Base-by-base conservation (phyloP, 2,329 filamentous ascomycete genomes). In the Penicillium sp. region DNA sequence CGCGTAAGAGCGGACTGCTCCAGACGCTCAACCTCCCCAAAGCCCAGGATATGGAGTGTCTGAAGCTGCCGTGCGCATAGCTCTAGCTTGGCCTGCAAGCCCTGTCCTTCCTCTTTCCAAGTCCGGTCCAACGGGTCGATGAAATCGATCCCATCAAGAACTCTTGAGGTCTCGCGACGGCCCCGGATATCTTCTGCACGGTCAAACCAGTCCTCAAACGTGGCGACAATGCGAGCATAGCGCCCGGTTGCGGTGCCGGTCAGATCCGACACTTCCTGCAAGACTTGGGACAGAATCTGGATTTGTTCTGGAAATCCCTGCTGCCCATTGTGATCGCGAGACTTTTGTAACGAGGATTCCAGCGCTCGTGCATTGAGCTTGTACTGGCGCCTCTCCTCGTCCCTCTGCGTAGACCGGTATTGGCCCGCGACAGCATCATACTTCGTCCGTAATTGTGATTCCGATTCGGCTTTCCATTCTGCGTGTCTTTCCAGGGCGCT, bases 121-220 rank as follows among this genome's bases (percentile, higher is more conserved):
- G 49, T 42, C 9, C 52, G 62, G 22, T 65, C 61, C 8, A 77
- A 59, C 3, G 73, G 68, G 22, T 75, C 66, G 51, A 77, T 69
- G 44, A 75, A 76, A 15, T 62, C 53, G 18, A 50, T 53, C 5
- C 56, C 55, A 25, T 60, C 59, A 5, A 55, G 15, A n/a, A 35
- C 23, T 4, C 49, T 45, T 1, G 49, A 50, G 15, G 54, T 50
- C 42, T 47, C 56, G 8, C 60, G 57, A 14, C 54, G 49, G 9
- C 54, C 43, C n/a, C 61, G 65, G 23, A 76, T 68, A 15, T 61
- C 33, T 18, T 67, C 62, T 14, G 66, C 68, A 25, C 62, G 61
- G 6, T 65, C 49, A 27, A 75, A 65, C 75, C 75, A 77, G 27
- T 64, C 51, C 50, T 75, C 73, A 57, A 77, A 77, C 6, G 56